phyloP scores from a whole-genome alignment of 371 early-diverging fungal genomes.

The Gilbertella persicaria region DNA sequence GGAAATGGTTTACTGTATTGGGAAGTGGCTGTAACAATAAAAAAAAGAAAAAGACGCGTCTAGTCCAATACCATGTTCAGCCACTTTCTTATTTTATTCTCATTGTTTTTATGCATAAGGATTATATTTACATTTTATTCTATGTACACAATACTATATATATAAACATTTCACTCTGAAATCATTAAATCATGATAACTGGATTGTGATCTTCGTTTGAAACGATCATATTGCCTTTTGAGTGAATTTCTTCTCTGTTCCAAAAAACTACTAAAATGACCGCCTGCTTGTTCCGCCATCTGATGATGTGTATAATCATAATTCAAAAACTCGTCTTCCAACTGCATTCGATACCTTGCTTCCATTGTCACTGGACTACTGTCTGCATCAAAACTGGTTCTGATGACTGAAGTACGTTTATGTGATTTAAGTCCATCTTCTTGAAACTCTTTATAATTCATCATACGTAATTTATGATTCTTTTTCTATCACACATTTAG shows the following conservation, averaged over 20 bases:
- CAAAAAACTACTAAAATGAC: constrained; percentile 8
- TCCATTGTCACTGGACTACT: constrained; percentile 30
- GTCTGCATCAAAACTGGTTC: constrained; percentile 2
- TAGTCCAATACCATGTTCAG: no score
- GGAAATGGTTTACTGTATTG: no score
- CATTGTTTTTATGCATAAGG: no score
- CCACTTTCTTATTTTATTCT: no score
- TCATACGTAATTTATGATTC: neutral
- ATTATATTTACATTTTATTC: no score
- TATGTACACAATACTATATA: no score
- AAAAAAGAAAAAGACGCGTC: no score
- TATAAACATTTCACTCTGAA: no score
- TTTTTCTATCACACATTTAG: neutral
- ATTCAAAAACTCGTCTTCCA: constrained; percentile 30
- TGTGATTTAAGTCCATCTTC: constrained; percentile 24
- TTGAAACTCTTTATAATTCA: constrained; percentile 1
- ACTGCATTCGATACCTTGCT: constrained; percentile 23
- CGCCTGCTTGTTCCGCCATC: constrained; percentile 14
- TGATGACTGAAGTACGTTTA: constrained; percentile 19
- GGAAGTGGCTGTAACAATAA: no score
- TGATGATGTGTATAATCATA: constrained; percentile 24
- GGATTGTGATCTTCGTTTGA: constrained; percentile 19
- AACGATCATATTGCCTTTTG: constrained; percentile 20
- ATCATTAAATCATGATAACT: constrained; percentile 1
- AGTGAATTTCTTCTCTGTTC: constrained; percentile 23